phyloP scores from a whole-genome alignment of 2,329 filamentous ascomycete species.

The Cercospora nicotianae region DNA sequence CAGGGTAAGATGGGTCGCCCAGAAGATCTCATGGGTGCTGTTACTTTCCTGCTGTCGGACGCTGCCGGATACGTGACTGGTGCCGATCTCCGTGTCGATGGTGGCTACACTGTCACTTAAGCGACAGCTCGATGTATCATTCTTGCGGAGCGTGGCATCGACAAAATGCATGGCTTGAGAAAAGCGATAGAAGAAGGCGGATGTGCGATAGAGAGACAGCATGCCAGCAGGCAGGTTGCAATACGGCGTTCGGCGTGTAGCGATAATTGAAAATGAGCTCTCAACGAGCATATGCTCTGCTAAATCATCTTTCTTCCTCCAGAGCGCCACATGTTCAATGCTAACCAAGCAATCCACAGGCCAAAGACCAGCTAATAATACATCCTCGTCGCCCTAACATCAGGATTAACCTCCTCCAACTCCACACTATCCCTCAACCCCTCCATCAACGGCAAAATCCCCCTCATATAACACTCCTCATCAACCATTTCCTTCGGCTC shows the following conservation, averaged over 20 bases:
- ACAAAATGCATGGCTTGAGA: neutral
- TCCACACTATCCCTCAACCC: slow-evolving; percentile 40
- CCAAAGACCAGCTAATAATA: slow-evolving; percentile 13
- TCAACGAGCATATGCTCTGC: neutral
- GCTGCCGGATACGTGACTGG: slow-evolving; percentile 71
- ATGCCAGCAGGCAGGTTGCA: neutral
- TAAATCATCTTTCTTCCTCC: too few species aligned
- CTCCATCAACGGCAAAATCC: slow-evolving; percentile 42
- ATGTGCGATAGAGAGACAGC: slow-evolving; percentile 1
- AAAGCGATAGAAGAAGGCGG: neutral
- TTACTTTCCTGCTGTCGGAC: slow-evolving; percentile 81
- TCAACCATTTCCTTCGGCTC: slow-evolving; percentile 35
- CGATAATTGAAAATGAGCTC: neutral
- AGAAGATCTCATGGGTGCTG: slow-evolving; percentile 89
- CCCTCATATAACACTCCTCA: slow-evolving; percentile 42
- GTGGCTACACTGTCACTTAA: slow-evolving; percentile 45
- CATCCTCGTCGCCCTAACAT: slow-evolving; percentile 35
- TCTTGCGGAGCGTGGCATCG: neutral
- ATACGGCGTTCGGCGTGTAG: neutral
- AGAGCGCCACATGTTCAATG: too few species aligned
- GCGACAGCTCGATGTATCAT: slow-evolving; percentile 1
- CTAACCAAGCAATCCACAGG: too few species aligned
- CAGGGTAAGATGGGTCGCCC: slow-evolving; percentile 91
- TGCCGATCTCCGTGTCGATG: slow-evolving; percentile 46
- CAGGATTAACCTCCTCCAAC: slow-evolving; percentile 41